Conservation (phyloP, 208 protist genomes). For the Acanthamoeba sp. region DNA sequence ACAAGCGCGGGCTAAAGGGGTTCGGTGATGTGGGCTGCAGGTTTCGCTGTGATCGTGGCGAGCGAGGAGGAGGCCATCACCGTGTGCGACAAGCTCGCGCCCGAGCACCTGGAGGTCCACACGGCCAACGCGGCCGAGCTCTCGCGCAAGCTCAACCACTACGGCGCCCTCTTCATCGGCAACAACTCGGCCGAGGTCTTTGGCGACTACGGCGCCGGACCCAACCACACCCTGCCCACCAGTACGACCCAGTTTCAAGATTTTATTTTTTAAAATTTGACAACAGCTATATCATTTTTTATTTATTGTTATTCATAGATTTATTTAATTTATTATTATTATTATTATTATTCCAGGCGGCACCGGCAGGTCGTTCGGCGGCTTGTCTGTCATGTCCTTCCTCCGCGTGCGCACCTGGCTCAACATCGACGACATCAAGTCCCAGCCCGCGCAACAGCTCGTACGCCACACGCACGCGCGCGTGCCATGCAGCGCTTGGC, state of each 20-base stretch:
- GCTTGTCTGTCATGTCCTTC: conserved; percentile 78
- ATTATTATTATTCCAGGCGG: conserved; percentile 22
- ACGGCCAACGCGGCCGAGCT: conserved; percentile 74
- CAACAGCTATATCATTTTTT: too few relatives aligned
- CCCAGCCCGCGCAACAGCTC: conserved; percentile 41
- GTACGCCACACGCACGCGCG: neutral
- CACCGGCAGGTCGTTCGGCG: conserved; percentile 74
- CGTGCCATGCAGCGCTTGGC: neutral
- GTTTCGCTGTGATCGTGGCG: conserved; percentile 77
- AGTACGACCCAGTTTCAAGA: neutral
- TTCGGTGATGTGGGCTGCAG: neutral
- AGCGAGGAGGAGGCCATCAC: conserved; percentile 82
- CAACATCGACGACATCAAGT: conserved; percentile 41
- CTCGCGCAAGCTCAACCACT: conserved; percentile 70
- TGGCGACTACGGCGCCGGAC: conserved; percentile 85
- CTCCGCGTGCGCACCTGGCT: conserved; percentile 77
- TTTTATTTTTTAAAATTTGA: too few relatives aligned
- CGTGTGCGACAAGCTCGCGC: conserved; percentile 84
- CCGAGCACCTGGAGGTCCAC: conserved; percentile 88
- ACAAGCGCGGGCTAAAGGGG: neutral
- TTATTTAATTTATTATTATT: neutral
- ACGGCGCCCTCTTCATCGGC: conserved; percentile 83
- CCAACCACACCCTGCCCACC: conserved; percentile 86
- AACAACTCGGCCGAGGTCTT: conserved; percentile 82
- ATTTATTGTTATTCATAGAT: neutral